Evolutionary conservation across 805 yeast species (phyloP).

Genomic region (Yamadazyma laniorum): DNA sequence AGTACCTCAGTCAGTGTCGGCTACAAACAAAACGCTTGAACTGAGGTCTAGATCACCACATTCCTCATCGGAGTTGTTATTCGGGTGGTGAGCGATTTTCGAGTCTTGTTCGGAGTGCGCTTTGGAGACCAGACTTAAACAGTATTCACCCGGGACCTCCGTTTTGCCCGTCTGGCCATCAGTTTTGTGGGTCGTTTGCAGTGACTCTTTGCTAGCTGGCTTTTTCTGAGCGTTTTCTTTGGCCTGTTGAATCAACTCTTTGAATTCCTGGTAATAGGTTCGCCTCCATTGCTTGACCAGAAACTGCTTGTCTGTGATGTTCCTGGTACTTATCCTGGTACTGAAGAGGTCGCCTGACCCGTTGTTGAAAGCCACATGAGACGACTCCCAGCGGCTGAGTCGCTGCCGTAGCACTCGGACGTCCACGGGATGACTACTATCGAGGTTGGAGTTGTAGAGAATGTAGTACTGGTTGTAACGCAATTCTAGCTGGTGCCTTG

Average conservation of each 20-base stretch:
- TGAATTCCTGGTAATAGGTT: constrained; percentile 40
- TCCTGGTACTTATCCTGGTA: constrained; percentile 19
- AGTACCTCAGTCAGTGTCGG: no score
- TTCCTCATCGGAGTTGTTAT: no score
- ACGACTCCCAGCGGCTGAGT: constrained; percentile 66
- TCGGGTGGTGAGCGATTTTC: no score
- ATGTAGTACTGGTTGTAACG: constrained; percentile 77
- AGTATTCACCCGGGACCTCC: no score
- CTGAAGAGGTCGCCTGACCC: constrained; percentile 15
- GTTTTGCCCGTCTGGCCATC: no score
- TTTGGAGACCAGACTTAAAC: no score
- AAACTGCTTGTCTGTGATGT: constrained; percentile 47
- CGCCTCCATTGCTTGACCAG: constrained; percentile 44
- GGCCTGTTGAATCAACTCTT: constrained; percentile 37
- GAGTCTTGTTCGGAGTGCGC: no score
- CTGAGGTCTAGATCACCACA: no score
- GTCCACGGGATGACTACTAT: constrained; percentile 62
- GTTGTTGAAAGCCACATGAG: constrained; percentile 32
- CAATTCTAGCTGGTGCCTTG: constrained; percentile 59
- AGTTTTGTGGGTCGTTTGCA: no score
- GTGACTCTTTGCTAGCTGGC: no score
- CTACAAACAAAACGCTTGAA: no score
- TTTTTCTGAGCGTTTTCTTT: constrained; percentile 11
- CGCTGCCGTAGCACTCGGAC: constrained; percentile 54
- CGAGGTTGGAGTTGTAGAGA: constrained; percentile 79